Percentiles rank a stretch among this genome's conserved stretches.
Evolutionary conservation across 371 early-diverging fungal genomes (phyloP).

Genomic region (Saksenaea oblongispora): DNA sequence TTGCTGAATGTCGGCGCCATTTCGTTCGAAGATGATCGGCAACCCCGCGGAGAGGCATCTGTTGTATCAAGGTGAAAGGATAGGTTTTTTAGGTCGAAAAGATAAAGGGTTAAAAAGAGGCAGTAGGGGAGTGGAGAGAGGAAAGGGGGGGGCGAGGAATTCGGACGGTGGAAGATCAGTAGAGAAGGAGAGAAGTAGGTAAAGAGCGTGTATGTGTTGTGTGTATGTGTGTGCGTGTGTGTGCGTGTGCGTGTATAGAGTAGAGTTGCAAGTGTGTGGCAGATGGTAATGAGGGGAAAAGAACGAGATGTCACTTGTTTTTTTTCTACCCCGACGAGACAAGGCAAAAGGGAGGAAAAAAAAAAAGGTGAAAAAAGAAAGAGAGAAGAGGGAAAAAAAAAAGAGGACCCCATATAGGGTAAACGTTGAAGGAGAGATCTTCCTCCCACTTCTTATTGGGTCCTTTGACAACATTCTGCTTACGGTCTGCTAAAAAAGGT

Average conservation of each 20-base stretch:
- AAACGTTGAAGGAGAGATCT: background rate
- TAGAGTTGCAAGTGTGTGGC: background rate
- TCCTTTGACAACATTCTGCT: background rate
- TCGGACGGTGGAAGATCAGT: background rate
- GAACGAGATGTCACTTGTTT: constrained; percentile 4
- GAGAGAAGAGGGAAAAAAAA: constrained; percentile 2
- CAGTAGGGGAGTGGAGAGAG: background rate
- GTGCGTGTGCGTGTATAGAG: background rate
- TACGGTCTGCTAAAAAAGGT: constrained; percentile 2
- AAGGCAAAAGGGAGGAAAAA: constrained; percentile 10
- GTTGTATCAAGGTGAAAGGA: constrained; percentile 2
- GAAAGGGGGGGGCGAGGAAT: constrained; percentile 5
- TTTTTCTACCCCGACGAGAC: background rate
- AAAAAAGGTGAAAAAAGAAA: constrained; percentile 8
- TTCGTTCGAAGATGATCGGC: constrained; percentile 36
- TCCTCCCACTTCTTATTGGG: background rate
- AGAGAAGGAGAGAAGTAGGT: background rate
- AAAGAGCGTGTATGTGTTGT: background rate
- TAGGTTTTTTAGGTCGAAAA: background rate
- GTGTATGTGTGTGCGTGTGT: background rate
- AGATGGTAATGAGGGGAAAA: background rate
- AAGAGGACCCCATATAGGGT: no score
- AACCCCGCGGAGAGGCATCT: constrained; percentile 40
- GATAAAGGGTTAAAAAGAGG: background rate
- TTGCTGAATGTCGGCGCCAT: constrained; percentile 37